Conservation (phyloP, 345 rosid genomes). For the Ceriops decandra region DNA sequence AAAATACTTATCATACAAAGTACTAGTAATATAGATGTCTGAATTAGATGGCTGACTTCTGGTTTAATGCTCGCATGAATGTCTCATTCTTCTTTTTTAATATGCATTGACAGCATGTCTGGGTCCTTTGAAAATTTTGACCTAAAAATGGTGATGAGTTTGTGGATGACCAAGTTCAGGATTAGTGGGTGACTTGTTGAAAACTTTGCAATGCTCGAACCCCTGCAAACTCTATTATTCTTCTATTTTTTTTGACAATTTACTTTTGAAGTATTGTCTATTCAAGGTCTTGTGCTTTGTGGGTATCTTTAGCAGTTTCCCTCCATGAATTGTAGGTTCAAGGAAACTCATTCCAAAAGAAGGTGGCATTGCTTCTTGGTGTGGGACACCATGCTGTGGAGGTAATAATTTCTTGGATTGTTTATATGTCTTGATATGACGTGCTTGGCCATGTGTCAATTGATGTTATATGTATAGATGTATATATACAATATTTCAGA, state of each 20-base stretch:
- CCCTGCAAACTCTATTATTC: too few species aligned
- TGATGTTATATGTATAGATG: too few species aligned
- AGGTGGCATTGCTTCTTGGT: conserved; percentile 81
- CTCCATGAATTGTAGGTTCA: conserved; percentile 50
- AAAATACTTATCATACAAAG: too few species aligned
- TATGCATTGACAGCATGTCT: too few species aligned
- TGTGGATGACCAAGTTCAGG: not conserved
- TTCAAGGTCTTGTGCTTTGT: not conserved
- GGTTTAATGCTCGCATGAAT: not conserved
- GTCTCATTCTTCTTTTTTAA: not conserved
- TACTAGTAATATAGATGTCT: too few species aligned
- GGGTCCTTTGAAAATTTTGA: not conserved
- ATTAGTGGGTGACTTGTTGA: not conserved
- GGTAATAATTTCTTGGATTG: conserved; percentile 53
- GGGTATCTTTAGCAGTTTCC: conserved; percentile 12
- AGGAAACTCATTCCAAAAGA: conserved; percentile 98
- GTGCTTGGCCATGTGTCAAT: too few species aligned
- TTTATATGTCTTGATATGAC: not conserved
- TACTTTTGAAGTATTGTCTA: not conserved
- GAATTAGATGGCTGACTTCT: not conserved
- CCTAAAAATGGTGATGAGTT: not conserved
- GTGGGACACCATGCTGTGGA: conserved; percentile 57
- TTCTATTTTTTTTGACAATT: not conserved
- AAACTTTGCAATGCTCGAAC: not conserved
- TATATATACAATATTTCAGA: too few species aligned